Base-by-base conservation (phyloP, 805 yeast species). In the Geotrichum ghanense region DNA sequence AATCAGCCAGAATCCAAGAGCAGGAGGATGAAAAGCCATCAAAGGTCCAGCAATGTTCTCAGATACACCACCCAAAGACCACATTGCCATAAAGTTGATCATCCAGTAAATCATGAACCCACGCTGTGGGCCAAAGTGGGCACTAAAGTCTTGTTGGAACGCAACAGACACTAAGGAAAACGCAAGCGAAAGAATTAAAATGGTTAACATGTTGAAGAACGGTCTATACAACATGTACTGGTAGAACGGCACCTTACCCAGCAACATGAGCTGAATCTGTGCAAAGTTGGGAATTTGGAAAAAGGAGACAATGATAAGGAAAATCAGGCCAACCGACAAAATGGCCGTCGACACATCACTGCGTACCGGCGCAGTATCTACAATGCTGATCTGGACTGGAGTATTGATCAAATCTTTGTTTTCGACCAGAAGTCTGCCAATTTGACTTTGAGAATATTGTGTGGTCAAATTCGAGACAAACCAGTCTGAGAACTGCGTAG, bases 81-180 rank as follows among this genome's bases (percentile, higher is more conserved):
- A 65, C 85, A 84, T 79, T 4, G 85, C 74, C 44, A 84, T 53
- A 59, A 67, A 84, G 4, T 79, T 71, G 26, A 78, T 53, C 75
- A 81, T 72, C 94, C 94, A 85, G 51, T 74, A 75, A 1, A 83
- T 79, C 35, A 84, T 71, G 61, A 83, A 83, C 0, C 94, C 94
- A 6, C 78, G 75, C 24, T 63, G 68, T 6, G 37, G 19, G 1
- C 86, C 88, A 65, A 76, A 83, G 0, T 84, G 64, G 2, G 46
- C 56, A 12, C 75, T 70, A 58, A 80, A 74, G 54, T 76, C 74
- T 24, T 81, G 71, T 56, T 81, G 86, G 68, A 78, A 79, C 1
- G 84, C 85, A 16, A 81, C 74, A 34, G 84, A 72, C 3, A 84
- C 76, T 26, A 76, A 63, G 22, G 79, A 70, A 55, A 74, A 75